Conservation (phyloP, 2,329 filamentous ascomycete species). For the Arthrinium phaeospermum region DNA sequence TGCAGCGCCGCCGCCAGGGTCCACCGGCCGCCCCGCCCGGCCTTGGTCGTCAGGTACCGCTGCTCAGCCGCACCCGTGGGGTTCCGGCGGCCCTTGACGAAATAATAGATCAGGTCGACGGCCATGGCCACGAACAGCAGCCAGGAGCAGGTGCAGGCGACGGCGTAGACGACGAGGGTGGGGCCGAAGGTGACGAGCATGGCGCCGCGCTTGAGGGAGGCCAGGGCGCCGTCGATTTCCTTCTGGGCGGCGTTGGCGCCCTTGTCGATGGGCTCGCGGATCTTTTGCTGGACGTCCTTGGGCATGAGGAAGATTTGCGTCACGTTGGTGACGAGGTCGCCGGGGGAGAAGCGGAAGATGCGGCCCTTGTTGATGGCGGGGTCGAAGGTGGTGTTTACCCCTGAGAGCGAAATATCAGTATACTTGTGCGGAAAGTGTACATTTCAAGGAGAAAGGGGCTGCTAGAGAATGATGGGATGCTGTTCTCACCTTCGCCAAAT, state of each 20-base stretch:
- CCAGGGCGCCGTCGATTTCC: not conserved
- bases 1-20: not conserved
- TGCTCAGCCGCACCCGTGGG: not conserved
- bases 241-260: constrained; percentile 10
- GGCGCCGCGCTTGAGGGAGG: not conserved
- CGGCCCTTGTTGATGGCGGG: not conserved
- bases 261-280: constrained; percentile 18
- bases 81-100: not conserved
- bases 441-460: not conserved
- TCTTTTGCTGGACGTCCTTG: constrained; percentile 18
- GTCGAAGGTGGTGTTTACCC: not conserved
- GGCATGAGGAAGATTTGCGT: constrained; percentile 14
- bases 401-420: not conserved
- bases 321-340: constrained; percentile 9
- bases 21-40: too few relatives aligned
- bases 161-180: constrained; percentile 5
- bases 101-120: not conserved
- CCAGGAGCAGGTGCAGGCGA: constrained; percentile 11
- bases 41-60: too few relatives aligned
- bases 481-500: not conserved
- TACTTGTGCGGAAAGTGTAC: too few relatives aligned
- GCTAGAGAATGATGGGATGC: too few relatives aligned
- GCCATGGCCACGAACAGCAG: not conserved
- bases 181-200: constrained; percentile 18
- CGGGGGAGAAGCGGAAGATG: constrained; percentile 15